A percentile compares a stretch with the other conserved stretches of the same genome.
phyloP scores from a whole-genome alignment of 1,284 basidiomycete species.

The Trichosporon ovoides region DNA sequence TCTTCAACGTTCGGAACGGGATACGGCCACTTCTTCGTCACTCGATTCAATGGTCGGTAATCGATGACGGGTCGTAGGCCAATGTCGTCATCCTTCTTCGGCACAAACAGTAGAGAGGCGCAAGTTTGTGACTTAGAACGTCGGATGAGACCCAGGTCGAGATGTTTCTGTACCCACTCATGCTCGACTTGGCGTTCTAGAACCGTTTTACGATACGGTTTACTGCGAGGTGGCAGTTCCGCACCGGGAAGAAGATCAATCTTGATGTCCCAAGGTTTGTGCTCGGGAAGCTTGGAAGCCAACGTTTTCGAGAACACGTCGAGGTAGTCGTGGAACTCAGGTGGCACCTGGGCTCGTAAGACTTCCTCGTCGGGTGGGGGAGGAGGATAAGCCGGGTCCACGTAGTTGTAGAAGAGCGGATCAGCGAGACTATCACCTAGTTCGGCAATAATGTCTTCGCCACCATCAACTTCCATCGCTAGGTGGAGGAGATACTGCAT shows the following conservation, averaged over 20 bases:
- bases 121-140: slow-evolving; percentile 34
- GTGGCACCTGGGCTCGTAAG: slow-evolving; percentile 8
- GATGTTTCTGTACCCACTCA: slow-evolving; percentile 49
- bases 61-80: slow-evolving; percentile 48
- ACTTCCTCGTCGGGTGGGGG: not conserved
- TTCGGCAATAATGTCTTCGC: no score
- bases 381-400: not conserved
- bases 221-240: not conserved
- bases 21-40: slow-evolving; percentile 46
- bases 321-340: slow-evolving; percentile 21
- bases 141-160: slow-evolving; percentile 41
- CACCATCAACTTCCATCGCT: no score
- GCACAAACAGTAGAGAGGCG: slow-evolving; percentile 52
- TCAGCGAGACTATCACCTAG: not conserved
- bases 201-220: not conserved
- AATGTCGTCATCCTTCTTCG: slow-evolving; percentile 51
- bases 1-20: slow-evolving; percentile 28
- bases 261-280: slow-evolving; percentile 32
- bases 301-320: slow-evolving; percentile 33
- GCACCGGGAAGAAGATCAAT: slow-evolving; percentile 9
- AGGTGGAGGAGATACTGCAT: no score
- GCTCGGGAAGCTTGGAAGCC: slow-evolving; percentile 32
- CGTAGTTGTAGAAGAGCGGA: not conserved
- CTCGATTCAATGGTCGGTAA: slow-evolving; percentile 50
- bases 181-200: slow-evolving; percentile 45